Percentiles rank a stretch among this genome's conserved stretches.
phyloP scores from a whole-genome alignment of 345 rosid species.

The Ceriops decandra region DNA sequence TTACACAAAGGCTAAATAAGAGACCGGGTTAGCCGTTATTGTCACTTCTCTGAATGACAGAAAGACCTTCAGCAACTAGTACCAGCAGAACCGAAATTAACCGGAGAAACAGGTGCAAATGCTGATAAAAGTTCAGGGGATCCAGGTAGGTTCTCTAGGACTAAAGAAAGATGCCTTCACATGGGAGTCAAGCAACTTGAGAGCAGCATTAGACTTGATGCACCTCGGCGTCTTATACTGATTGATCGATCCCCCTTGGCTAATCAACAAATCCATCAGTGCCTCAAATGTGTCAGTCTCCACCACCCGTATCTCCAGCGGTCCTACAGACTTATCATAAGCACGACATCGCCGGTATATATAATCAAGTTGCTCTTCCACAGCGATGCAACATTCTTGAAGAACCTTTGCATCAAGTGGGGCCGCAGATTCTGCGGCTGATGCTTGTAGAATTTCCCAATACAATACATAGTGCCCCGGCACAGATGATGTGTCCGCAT shows the following conservation, averaged over 20 bases:
- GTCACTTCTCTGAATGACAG: no score
- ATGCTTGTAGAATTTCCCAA: conserved; percentile 43
- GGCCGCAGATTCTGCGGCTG: conserved; percentile 3
- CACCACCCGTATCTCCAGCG: conserved; percentile 61
- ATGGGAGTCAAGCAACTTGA: conserved; percentile 47
- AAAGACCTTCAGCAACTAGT: background rate
- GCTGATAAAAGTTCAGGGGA: conserved; percentile 24
- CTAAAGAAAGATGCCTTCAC: conserved; percentile 53
- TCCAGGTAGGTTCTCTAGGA: conserved; percentile 60
- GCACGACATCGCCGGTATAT: conserved; percentile 57
- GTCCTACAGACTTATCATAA: conserved; percentile 47
- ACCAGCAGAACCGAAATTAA: background rate
- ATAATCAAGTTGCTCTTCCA: conserved; percentile 56
- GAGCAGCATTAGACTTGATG: conserved; percentile 46
- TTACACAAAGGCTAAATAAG: no score
- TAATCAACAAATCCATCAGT: conserved; percentile 54
- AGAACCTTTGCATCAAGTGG: conserved; percentile 30
- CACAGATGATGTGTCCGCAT: conserved; percentile 47
- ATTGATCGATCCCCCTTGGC: conserved; percentile 63
- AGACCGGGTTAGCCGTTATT: no score
- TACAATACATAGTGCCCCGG: conserved; percentile 63
- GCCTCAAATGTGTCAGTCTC: conserved; percentile 47
- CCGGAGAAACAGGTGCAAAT: background rate
- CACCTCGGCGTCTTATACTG: conserved; percentile 69
- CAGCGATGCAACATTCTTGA: conserved; percentile 52